Base-by-base conservation (phyloP, 2,329 filamentous ascomycete genomes). In the Orbilia brochopaga region DNA sequence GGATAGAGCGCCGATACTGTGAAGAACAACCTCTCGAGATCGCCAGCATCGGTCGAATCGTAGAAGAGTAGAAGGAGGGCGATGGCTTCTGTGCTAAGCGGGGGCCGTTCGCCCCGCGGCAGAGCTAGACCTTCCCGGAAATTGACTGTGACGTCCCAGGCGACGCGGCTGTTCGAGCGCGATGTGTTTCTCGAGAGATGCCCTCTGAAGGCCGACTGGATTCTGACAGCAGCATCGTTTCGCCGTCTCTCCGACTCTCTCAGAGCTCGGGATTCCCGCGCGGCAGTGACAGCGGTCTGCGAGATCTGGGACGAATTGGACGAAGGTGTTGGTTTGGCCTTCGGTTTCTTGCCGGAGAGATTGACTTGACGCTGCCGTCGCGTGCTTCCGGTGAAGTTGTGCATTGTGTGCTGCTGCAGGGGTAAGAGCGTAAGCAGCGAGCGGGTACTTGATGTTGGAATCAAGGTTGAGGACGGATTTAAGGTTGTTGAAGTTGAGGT, bases 301-400 rank as follows among this genome's bases (percentile, higher is more conserved):
- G 44, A 32, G 8, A 3, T 8, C 27, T 32, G 27, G 27, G 27
- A 32, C 3, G 27, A 32, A 32, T n/a, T n/a, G n/a, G n/a, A n/a
- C n/a, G 27, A 52, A 19, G 54, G 32, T 4, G 53, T 23, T 6
- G 55, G 27, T 11, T 23, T 37, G 30, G 60, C 23, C 35, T 56
- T 60, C n/a, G 60, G 48, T 23, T 73, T 73, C 23, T 73, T 73
- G 13, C 92, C 93, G 75, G 91, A 94, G 73, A 99, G 88, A 80
- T 97, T 96, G 78, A 99, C 92, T 19, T 48, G 44, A 48, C 44
- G 44, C 44, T 48, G 15, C 4, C 44, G 44, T 48, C 44, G 44
- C 19, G 44, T 21, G 44, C 21, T 48, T 21, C 44, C 44, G 17
- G 44, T 48, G 44, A 48, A 48, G 17, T 48, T 48, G 17, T 21